A percentile compares a stretch with the other conserved stretches of the same genome.
Conservation (phyloP, 192 early-diverging fungal species). For the Glomus cerebriforme region DNA sequence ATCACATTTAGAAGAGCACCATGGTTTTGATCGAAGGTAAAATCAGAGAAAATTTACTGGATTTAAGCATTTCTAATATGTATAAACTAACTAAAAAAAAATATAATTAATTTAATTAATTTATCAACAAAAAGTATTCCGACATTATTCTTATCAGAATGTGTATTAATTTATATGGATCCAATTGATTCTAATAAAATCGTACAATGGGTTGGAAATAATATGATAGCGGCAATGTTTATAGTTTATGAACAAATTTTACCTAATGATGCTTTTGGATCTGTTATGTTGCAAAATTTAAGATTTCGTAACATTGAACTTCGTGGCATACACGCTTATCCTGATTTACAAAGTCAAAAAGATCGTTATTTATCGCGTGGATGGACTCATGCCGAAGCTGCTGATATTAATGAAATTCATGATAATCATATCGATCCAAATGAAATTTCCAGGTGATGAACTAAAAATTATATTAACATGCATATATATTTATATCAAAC, state of each 20-base stretch:
- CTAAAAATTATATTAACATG: constrained; percentile 27
- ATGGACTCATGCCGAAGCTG: constrained; percentile 59
- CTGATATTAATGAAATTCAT: constrained; percentile 66
- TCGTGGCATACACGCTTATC: constrained; percentile 72
- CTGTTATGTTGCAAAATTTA: constrained; percentile 89
- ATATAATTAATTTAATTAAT: too few species aligned
- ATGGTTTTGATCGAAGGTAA: constrained; percentile 63
- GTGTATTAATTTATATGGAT: constrained; percentile 88
- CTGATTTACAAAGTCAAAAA: constrained; percentile 69
- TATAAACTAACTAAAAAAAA: background rate
- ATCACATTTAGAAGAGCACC: constrained; percentile 50
- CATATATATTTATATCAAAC: background rate
- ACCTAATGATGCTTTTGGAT: constrained; percentile 89
- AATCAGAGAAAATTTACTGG: background rate
- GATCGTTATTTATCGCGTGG: constrained; percentile 64
- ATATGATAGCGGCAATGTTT: constrained; percentile 57
- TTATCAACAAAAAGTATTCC: constrained; percentile 53
- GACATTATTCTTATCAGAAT: constrained; percentile 92
- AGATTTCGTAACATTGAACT: constrained; percentile 76
- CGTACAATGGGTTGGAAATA: constrained; percentile 66
- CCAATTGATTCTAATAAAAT: constrained; percentile 66
- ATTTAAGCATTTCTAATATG: background rate
- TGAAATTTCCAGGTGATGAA: constrained; percentile 45
- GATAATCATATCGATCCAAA: constrained; percentile 41
- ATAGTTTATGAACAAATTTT: constrained; percentile 91